phyloP scores from a whole-genome alignment of 805 yeast genomes.

The Schizosaccharomyces octosporus region DNA sequence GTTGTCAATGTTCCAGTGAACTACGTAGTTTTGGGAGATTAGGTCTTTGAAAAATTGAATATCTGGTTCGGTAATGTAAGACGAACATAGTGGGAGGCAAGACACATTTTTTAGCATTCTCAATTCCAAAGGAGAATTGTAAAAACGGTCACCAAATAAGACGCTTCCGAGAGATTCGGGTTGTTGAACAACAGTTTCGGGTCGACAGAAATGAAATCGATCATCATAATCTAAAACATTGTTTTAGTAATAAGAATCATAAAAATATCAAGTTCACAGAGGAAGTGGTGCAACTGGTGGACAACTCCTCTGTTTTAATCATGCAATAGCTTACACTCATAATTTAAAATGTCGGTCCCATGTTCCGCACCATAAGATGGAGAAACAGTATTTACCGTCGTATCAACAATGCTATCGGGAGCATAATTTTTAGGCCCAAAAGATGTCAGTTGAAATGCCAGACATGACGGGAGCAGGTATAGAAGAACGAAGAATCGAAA shows the following conservation, averaged over 20 bases:
- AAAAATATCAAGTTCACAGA: neutral
- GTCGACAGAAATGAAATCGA: constrained; percentile 57
- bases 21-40: constrained; percentile 59
- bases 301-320: neutral
- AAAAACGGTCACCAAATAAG: constrained; percentile 84
- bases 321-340: constrained; percentile 13
- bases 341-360: neutral
- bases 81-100: constrained; percentile 45
- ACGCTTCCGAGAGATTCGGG: constrained; percentile 81
- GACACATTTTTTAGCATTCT: constrained; percentile 47
- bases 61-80: constrained; percentile 36
- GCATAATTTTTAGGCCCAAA: constrained; percentile 19
- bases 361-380: neutral
- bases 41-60: constrained; percentile 52
- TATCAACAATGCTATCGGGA: constrained; percentile 44
- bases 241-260: neutral
- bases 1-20: constrained; percentile 88
- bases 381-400: constrained; percentile 27
- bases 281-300: neutral
- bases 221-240: constrained; percentile 35
- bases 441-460: neutral
- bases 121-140: constrained; percentile 69
- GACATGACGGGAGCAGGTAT: neutral
- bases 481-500: neutral
- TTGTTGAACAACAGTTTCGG: constrained; percentile 27